Evolutionary conservation across 1,284 basidiomycete species (phyloP), one percentile per base, ranked within the genome.

Genomic region (Porogramme epimiltina): DNA sequence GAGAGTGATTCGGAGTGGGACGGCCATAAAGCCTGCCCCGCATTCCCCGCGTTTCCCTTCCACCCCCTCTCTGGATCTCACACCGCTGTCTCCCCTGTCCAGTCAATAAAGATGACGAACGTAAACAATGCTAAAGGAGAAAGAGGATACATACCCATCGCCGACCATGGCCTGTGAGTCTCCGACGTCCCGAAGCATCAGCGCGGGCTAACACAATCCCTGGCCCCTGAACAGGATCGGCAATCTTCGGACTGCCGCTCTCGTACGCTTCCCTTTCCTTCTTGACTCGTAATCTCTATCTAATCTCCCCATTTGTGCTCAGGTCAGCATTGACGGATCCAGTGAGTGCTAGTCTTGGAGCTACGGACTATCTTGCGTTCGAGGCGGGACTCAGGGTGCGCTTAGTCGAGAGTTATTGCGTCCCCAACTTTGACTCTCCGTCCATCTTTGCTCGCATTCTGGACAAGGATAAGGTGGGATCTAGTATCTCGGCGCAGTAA

Each of bases 351-450:
- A 16, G 22, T 15, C 23, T 20, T 26, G 37, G 11, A 26, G n/a
- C 19, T 20, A 18, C 18, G 20, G 37, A 24, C 36, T 18, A 2
- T 15, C 34, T 44, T 19, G 33, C 5, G 28, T 31, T 13, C 28
- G 13, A 31, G 28, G 13, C 13, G 28, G 6, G 8, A 8, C 28
- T 31, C 28, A 8, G 8, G 28, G 28, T 31, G 28, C 6, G 28
- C 28, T 8, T 56, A 89, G 87, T 93, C 59, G 89, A 95, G 66
- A 91, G 89, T 60, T 93, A 95, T 69, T 96, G 93, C 62, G 79
- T 95, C 11, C 94, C 94, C 1, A 81, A 95, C 75, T 97, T 97
- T 66, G 94, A 97, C 70, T 95, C 91, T 3, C 93, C 93, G 8
- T 89, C 87, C 13, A 78, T 97, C 33, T 97, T 96, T 60, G 93